A percentile compares a stretch with the other conserved stretches of the same genome.
Evolutionary conservation across 225 moss, liverwort and hornwort species (phyloP).

Genomic region (Sphagnum contortum): DNA sequence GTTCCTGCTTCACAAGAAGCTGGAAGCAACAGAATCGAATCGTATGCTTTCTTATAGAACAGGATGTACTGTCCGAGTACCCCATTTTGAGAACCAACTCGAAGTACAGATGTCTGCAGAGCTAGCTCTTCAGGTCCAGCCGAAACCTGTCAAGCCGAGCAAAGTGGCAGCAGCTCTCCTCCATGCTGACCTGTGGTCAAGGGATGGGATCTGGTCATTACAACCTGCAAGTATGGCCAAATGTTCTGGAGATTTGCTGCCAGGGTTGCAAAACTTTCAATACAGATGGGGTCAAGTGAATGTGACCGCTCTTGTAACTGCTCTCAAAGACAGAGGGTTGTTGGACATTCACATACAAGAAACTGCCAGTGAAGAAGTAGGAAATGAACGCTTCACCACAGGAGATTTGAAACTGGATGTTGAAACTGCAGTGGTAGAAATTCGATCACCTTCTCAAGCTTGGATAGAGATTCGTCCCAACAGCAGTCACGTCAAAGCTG

Average conservation of each 20-base stretch:
- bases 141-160: conserved; percentile 55
- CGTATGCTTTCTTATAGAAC: conserved; percentile 23
- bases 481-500: conserved; percentile 38
- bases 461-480: conserved; percentile 42
- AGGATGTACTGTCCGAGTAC: conserved; percentile 35
- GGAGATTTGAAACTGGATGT: background rate
- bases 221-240: conserved; percentile 29
- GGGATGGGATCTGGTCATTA: conserved; percentile 62
- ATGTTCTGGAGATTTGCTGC: conserved; percentile 8
- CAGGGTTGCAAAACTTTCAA: conserved; percentile 25
- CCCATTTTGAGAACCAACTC: conserved; percentile 32
- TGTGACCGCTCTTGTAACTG: conserved; percentile 55
- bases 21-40: conserved; percentile 17
- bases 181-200: conserved; percentile 55
- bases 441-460: conserved; percentile 38
- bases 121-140: conserved; percentile 69
- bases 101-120: conserved; percentile 84
- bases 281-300: conserved; percentile 75
- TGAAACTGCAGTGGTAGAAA: conserved; percentile 24
- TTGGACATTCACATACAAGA: conserved; percentile 42
- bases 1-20: conserved; percentile 7
- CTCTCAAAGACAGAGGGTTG: conserved; percentile 72
- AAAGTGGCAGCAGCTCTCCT: conserved; percentile 69
- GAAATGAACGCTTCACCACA: conserved; percentile 3
- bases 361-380: conserved; percentile 17